Evolutionary conservation across 257 asterid genomes (phyloP).

Genomic region (Capsicum pubescens): DNA sequence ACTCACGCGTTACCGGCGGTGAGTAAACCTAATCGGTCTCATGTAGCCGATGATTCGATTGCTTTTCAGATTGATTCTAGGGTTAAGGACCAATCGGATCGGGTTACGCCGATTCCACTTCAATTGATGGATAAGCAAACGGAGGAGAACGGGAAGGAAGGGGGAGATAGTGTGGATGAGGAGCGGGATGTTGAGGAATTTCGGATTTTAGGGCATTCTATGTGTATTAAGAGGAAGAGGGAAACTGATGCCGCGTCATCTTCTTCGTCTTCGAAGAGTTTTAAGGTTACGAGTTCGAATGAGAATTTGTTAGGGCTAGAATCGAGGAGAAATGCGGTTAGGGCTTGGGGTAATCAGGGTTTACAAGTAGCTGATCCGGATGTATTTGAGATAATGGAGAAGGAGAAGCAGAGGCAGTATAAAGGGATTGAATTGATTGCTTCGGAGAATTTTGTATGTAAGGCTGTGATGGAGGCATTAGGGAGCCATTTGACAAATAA

Average conservation of each 20-base stretch:
- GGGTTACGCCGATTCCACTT: constrained; percentile 59
- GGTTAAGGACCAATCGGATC: constrained; percentile 43
- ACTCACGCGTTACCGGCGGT: constrained; percentile 54
- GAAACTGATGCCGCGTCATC: constrained; percentile 55
- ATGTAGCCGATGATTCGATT: constrained; percentile 55
- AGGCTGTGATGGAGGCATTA: constrained; percentile 81
- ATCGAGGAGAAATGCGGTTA: constrained; percentile 54
- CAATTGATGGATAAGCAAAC: constrained; percentile 71
- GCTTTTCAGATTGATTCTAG: constrained; percentile 71
- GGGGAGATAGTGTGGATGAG: constrained; percentile 42
- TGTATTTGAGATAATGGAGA: constrained; percentile 68
- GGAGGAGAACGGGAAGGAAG: constrained; percentile 41
- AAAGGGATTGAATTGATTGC: constrained; percentile 88
- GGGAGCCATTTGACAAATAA: constrained; percentile 90
- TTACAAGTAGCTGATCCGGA: constrained; percentile 72
- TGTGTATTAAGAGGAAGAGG: constrained; percentile 72
- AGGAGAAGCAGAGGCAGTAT: constrained; percentile 82
- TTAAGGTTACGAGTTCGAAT: constrained; percentile 38
- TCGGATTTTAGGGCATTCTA: constrained; percentile 68
- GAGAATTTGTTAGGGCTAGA: constrained; percentile 49
- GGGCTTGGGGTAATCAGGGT: constrained; percentile 89
- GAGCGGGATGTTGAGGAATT: constrained; percentile 60
- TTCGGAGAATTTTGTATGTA: constrained; percentile 84
- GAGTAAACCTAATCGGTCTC: constrained; percentile 41
- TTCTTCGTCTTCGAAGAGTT: constrained; percentile 42